Evolutionary conservation across 2,329 filamentous ascomycete genomes (phyloP).

Genomic region (Cytospora chrysosperma): DNA sequence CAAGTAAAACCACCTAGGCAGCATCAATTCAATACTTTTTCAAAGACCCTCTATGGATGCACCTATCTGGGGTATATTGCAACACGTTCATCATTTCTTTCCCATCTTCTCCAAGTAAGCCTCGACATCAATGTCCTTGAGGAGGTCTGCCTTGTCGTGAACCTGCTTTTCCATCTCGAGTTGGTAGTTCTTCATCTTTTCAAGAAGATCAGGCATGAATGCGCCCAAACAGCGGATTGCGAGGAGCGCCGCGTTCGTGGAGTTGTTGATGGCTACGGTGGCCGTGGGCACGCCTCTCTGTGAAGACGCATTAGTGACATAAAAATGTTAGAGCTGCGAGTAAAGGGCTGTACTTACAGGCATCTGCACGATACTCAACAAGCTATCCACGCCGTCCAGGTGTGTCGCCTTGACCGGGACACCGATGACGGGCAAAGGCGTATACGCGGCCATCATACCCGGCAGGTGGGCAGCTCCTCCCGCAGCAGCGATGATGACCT

Average conservation of each 20-base stretch:
- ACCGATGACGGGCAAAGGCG: conserved; percentile 71
- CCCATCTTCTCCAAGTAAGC: conserved; percentile 48
- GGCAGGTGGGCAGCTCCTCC: conserved; percentile 72
- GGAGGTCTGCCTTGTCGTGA: conserved; percentile 56
- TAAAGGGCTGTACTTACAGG: conserved; percentile 46
- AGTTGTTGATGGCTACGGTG: conserved; percentile 78
- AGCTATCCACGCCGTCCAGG: conserved; percentile 68
- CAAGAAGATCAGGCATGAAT: conserved; percentile 53
- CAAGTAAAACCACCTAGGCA: not conserved
- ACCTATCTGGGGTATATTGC: not conserved
- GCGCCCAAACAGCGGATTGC: conserved; percentile 67
- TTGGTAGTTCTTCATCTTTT: conserved; percentile 61
- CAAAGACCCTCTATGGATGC: not conserved
- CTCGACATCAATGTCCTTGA: conserved; percentile 57
- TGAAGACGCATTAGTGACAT: conserved; percentile 36
- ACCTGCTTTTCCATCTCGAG: conserved; percentile 63
- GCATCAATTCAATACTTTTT: not conserved
- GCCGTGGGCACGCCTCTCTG: conserved; percentile 66
- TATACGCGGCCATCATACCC: conserved; percentile 73
- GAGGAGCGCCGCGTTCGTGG: conserved; percentile 72
- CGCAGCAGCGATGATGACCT: conserved; percentile 73
- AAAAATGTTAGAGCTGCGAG: conserved; percentile 31
- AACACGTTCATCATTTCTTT: conserved; percentile 28
- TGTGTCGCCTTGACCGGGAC: conserved; percentile 74
- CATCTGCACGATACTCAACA: conserved; percentile 77